Base-by-base conservation (phyloP, 2,329 filamentous ascomycete species). In the Atkinsonella texensis region DNA sequence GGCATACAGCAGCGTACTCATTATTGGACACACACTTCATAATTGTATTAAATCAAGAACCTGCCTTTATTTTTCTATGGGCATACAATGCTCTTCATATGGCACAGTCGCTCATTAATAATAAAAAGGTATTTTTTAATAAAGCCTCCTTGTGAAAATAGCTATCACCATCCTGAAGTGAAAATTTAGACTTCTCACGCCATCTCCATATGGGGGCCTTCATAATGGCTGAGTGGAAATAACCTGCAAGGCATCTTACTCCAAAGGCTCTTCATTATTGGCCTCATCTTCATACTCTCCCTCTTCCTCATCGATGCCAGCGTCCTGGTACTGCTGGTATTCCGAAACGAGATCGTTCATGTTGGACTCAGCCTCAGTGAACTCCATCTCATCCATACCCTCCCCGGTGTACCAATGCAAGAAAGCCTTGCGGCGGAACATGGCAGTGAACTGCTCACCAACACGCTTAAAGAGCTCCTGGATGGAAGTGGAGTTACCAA, bases 351-450 rank as follows among this genome's bases (percentile, higher is more conserved):
- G 79, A 74, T 98, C 93, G 80, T 98, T 97, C 93, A 98, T 97
- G 82, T 98, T 98, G 76, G 88, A 95, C 85, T 98, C 93, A 64
- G 93, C 93, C 83, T 98, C 93, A 70, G 93, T 98, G 81, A 98
- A 98, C 80, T 98, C 93, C 93, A 98, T 97, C 85, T 98, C 93
- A 76, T 98, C 93, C 93, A 98, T 98, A 78, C 93, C 93, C 83
- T 98, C 93, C 69, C 90, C 90, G 83, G 93, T 98, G 79, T 98
- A 98, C 93, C 93, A 98, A 81, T 97, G 93, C 83, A 98, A 88
- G 89, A 98, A 98, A 84, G 93, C 93, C 87, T 97, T 98, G 77
- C 93, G 89, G 78, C 93, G 84, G 86, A 98, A 98, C 93, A 98
- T 98, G 71, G 90, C 93, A 76, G 86, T 90, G 84, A 98, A 98